Evolutionary conservation across 441 rosid species (phyloP), one percentile per base, ranked within the genome.

Genomic region (Populus hybrid): DNA sequence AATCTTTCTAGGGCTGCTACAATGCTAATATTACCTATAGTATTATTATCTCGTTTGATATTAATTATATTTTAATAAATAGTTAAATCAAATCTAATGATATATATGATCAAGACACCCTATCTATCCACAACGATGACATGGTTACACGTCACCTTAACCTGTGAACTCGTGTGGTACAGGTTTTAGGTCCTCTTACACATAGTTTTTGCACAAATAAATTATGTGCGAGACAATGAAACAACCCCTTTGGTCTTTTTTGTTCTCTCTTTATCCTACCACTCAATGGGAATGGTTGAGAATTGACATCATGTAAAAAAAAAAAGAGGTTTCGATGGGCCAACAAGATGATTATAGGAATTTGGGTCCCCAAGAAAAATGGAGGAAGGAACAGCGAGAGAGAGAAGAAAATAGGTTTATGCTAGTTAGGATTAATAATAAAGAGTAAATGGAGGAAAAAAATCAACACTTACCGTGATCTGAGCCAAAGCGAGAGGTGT

Each of bases 401-500:
- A 18, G 8, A 18, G 11, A 21, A 7, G 6, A 12, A 11, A 3
- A 0, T 16, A 16, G 72, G 24, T 32, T 32, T 3, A n/a, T 1
- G 16, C 16, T 34, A n/a, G 72, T 4, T 34, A 35, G 23, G 40
- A 20, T 68, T 2, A 10, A 50, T 35, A 61, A 34, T 4, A 8
- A 6, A 16, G 14, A 24, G 11, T 5, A n/a, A 42, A 59, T 26
- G 3, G 6, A 68, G 11, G 7, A 4, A 5, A 10, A 24, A 16
- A 18, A 42, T 7, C 3, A 21, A 36, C 38, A 57, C 75, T 28
- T 77, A 94, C 99, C 95, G 90, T 91, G 74, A 96, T 91, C 53
- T 94, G 97, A 23, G 91, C 91, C 85, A 96, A 86, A 72, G 99
- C 98, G 12, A 85, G 82, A 75, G 98, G 98, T n/a, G 94, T 90